Evolutionary conservation across 192 early-diverging fungal species (phyloP), one percentile per base, ranked within the genome.

Genomic region (Backusella circina): DNA sequence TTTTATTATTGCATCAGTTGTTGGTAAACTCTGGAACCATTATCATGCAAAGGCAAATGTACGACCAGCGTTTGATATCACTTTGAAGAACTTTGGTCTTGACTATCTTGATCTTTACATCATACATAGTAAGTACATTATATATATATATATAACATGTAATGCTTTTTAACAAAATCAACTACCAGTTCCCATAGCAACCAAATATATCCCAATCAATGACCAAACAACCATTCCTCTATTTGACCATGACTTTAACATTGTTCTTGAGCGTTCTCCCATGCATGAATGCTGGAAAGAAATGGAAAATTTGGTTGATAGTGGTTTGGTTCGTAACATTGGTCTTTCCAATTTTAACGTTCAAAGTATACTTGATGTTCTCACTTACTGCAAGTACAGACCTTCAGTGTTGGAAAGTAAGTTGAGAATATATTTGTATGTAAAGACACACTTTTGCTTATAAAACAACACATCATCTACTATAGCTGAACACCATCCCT

Each of bases 311-410:
- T 72, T 95, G 31, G 89, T 92, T 9, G 84, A 89, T 6, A 73
- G 72, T 2, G 88, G 88, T 2, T 82, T 89, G 65, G 84, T 84
- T 38, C 77, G 79, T 18, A 82, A 84, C 75, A 88, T 90, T 81
- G 94, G 94, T 67, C 83, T 94, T 10, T 91, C 90, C 73, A 95
- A 95, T 83, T 91, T 89, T 57, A 83, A 83, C 28, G 77, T 77
- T 38, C 75, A 77, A 41, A 26, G 64, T 23, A 47, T 82, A 28
- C 80, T 89, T 82, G 84, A 91, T 47, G 44, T 95, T 7, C 69
- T 93, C 28, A 83, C 80, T 1, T 84, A 85, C 67, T 86, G 87
- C 39, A 77, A 80, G 36, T 86, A 93, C 74, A 88, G 85, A 73
- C 94, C 94, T 66, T 84, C 86, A 5, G 90, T 91, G 54, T 81